Evolutionary conservation across 2,329 filamentous ascomycete species (phyloP), one percentile per base, ranked within the genome.

Genomic region (Aspergillus tamarii): DNA sequence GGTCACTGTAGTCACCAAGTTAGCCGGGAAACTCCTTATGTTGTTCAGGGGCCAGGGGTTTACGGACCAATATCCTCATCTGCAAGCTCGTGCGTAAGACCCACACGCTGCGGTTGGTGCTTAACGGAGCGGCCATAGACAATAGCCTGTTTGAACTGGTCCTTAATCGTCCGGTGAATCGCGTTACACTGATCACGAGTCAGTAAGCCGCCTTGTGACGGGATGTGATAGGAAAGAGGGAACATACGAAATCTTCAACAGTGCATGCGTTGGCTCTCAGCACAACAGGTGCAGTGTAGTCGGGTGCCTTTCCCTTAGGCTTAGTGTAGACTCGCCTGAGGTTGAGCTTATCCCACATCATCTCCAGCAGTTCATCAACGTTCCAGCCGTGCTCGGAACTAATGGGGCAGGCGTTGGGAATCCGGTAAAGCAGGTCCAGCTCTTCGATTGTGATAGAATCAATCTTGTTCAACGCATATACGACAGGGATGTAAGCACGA

Each of bases 381-480:
- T 99, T 99, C 95, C 95, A 99, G 62, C 95, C 95, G 76, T 94
- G 91, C 81, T 99, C 95, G 36, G 94, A 95, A 77, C 94, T 97
- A 81, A 99, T 98, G 32, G 95, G 95, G 64, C 95, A 95, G 16
- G 95, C 93, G 77, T 98, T 96, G 56, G 95, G 95, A 70, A 99
- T 99, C 48, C 94, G 90, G 82, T 99, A 98, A 32, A 99, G 85
- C 65, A 99, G 83, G 80, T 99, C 95, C 66, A 99, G 85, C 81
- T 99, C 95, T 81, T 99, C 94, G 71, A 99, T 98, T 58, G 92
- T 94, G 77, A 99, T 98, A 61, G 94, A 89, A 80, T 99, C 95
- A 71, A 99, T 99, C 84, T 99, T 99, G 87, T 99, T 99, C 73
- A 99, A 86, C 48, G 96, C 95, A 82, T 99, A 99, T 60, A 99